Conservation (phyloP, 1,284 basidiomycete genomes). For the Ganoderma sinense region DNA sequence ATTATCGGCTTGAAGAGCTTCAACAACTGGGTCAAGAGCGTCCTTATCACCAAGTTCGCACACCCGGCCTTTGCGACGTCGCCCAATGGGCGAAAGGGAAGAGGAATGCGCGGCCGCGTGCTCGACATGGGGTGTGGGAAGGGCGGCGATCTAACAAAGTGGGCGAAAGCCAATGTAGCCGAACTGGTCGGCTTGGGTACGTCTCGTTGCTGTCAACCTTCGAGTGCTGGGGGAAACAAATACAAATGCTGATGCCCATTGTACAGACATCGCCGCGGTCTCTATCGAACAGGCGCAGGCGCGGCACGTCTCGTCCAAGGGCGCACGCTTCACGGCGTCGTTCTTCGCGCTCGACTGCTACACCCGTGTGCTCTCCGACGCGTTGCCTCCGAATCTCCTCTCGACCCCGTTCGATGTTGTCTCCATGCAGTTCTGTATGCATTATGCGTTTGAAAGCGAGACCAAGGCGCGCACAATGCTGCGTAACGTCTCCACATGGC, state of each 20-base stretch:
- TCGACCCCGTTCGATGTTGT: constrained; percentile 88
- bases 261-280: constrained; percentile 86
- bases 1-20: constrained; percentile 97
- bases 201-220: constrained; percentile 35
- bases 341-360: constrained; percentile 95
- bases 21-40: constrained; percentile 99
- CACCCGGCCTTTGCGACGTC: constrained; percentile 61
- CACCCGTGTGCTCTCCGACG: constrained; percentile 71
- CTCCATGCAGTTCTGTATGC: constrained; percentile 99
- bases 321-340: constrained; percentile 71
- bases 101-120: constrained; percentile 68
- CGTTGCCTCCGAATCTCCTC: constrained; percentile 68
- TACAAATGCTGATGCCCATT: constrained; percentile 10
- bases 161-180: constrained; percentile 86
- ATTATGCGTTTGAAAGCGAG: constrained; percentile 95
- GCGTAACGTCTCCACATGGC: constrained; percentile 85
- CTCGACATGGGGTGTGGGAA: constrained; percentile 98
- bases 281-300: constrained; percentile 90
- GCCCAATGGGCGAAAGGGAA: constrained; percentile 39
- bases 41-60: constrained; percentile 89
- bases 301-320: constrained; percentile 61
- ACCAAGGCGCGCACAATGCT: constrained; percentile 93
- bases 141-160: constrained; percentile 97
- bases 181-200: constrained; percentile 87
- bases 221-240: not conserved